Evolutionary conservation across 2,329 filamentous ascomycete genomes (phyloP).

Genomic region (Arthrinium phaeospermum): DNA sequence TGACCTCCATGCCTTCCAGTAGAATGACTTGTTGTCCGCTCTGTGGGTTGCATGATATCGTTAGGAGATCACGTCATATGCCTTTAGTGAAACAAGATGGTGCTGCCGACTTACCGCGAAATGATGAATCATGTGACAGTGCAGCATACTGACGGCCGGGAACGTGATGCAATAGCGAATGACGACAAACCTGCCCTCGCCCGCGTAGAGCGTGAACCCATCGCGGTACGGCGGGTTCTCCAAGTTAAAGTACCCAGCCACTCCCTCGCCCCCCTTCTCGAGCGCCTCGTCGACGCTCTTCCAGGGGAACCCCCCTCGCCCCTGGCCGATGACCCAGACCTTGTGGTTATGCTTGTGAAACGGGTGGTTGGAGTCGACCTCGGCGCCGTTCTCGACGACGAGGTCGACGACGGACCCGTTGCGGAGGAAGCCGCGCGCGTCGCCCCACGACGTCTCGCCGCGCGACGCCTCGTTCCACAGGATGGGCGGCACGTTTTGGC

Average conservation of each 20-base stretch:
- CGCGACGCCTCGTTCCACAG: slow-evolving; percentile 28
- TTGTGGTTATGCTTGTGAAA: slow-evolving; percentile 39
- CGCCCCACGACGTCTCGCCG: slow-evolving; percentile 26
- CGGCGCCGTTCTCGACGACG: slow-evolving; percentile 32
- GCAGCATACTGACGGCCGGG: slow-evolving; percentile 28
- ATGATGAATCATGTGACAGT: slow-evolving; percentile 30
- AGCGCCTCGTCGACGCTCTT: slow-evolving; percentile 43
- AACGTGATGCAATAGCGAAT: slow-evolving; percentile 28
- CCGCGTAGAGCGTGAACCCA: slow-evolving; percentile 25
- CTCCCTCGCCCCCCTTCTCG: slow-evolving; percentile 47
- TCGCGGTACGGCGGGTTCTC: slow-evolving; percentile 25
- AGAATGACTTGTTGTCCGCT: slow-evolving; percentile 28
- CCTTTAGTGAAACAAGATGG: not conserved
- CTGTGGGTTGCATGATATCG: slow-evolving; percentile 17
- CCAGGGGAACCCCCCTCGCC: slow-evolving; percentile 34
- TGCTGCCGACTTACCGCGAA: slow-evolving; percentile 26
- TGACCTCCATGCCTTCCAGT: slow-evolving; percentile 27
- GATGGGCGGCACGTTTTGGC: slow-evolving; percentile 27
- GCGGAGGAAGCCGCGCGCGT: slow-evolving; percentile 22
- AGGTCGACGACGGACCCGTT: slow-evolving; percentile 36
- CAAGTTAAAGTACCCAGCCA: slow-evolving; percentile 48
- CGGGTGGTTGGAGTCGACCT: slow-evolving; percentile 31
- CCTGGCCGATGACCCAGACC: slow-evolving; percentile 33
- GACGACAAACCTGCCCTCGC: slow-evolving; percentile 26
- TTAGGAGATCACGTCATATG: not conserved